Conservation (phyloP, 208 protist species). For the Trypanosoma vivax region DNA sequence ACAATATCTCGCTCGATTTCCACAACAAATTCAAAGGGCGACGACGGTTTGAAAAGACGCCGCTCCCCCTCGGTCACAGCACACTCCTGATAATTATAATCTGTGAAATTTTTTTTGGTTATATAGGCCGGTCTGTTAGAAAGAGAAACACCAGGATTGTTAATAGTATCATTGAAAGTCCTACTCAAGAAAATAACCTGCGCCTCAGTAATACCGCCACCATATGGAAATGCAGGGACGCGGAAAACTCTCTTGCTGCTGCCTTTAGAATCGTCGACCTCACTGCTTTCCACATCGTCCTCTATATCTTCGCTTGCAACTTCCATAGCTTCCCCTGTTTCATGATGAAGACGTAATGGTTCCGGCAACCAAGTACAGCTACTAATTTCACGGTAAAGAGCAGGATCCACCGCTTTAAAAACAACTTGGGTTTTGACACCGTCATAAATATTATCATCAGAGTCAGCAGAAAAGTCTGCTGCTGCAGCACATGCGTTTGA, state of each 20-base stretch:
- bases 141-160: conserved; percentile 8
- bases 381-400: conserved; percentile 49
- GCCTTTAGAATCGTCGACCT: conserved; percentile 9
- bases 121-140: conserved; percentile 33
- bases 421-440: conserved; percentile 69
- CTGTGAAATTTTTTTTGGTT: conserved; percentile 34
- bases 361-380: conserved; percentile 74
- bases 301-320: conserved; percentile 21
- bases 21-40: conserved; percentile 84
- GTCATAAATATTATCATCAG: conserved; percentile 57
- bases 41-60: conserved; percentile 42
- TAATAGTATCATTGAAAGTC: conserved; percentile 34
- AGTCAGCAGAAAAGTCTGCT: conserved; percentile 23
- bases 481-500: not conserved
- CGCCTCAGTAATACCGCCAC: conserved; percentile 71
- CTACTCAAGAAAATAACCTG: conserved; percentile 43
- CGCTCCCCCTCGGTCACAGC: conserved; percentile 22
- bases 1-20: conserved; percentile 67
- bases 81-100: conserved; percentile 36
- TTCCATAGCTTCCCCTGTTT: conserved; percentile 22
- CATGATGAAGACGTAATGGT: conserved; percentile 34
- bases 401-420: conserved; percentile 65
- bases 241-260: conserved; percentile 31
- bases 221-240: conserved; percentile 80
- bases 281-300: conserved; percentile 22